Percentiles rank a stretch among this genome's conserved stretches.
Conservation (phyloP, 331 rosid species). For the Spiraea crenata region DNA sequence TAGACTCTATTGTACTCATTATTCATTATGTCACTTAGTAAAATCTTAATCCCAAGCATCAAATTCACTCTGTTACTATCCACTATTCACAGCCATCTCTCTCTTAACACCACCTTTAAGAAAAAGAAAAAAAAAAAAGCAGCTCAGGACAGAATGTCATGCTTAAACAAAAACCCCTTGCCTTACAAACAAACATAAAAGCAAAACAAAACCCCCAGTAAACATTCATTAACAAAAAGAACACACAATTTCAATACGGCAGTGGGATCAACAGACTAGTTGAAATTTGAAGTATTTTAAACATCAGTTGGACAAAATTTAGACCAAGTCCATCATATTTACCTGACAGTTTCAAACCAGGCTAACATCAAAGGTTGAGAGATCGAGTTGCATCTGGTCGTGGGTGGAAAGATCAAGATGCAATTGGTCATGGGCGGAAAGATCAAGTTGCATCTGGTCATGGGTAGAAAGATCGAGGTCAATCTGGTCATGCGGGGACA, state of each 20-base stretch:
- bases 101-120: background rate
- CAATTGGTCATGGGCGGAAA: constrained; percentile 49
- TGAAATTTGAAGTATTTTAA: background rate
- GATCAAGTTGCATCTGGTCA: constrained; percentile 87
- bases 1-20: background rate
- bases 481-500: constrained; percentile 71
- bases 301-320: background rate
- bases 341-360: constrained; percentile 36
- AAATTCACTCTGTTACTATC: background rate
- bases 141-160: background rate
- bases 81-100: background rate
- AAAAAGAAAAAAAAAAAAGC: background rate
- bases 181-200: no score
- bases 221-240: no score
- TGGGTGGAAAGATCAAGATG: constrained; percentile 45
- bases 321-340: constrained; percentile 9
- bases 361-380: constrained; percentile 48
- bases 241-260: no score
- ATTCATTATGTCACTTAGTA: background rate
- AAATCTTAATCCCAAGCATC: background rate
- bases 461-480: constrained; percentile 77
- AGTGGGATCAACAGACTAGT: background rate
- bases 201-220: no score
- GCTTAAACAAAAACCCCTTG: background rate
- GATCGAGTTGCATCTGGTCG: constrained; percentile 70